Evolutionary conservation across 345 rosid species (phyloP).

Genomic region (Eucalyptus tenuipes): DNA sequence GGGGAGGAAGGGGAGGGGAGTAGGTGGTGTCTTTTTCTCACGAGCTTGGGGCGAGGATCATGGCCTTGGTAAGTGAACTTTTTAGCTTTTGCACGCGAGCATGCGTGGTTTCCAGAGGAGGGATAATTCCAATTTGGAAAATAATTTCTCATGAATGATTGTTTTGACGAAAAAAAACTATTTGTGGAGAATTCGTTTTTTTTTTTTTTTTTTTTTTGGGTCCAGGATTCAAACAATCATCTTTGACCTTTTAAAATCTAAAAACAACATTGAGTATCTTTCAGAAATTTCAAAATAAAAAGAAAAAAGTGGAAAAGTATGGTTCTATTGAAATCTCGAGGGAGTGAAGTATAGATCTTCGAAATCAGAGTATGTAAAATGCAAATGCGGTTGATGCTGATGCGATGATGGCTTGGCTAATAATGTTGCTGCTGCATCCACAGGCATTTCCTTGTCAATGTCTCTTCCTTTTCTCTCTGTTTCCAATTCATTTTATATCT

Average conservation of each 20-base stretch:
- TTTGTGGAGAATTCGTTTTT: neutral
- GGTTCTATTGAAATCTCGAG: neutral
- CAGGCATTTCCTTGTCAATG: neutral
- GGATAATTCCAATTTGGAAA: neutral
- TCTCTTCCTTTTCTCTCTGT: neutral
- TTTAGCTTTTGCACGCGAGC: neutral
- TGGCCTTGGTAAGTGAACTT: neutral
- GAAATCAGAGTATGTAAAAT: neutral
- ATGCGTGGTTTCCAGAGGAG: neutral
- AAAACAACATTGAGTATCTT: neutral
- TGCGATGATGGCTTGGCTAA: neutral
- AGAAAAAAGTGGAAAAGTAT: neutral
- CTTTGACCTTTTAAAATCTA: neutral
- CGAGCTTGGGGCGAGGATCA: neutral
- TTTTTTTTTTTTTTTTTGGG: neutral
- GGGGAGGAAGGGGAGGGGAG: neutral
- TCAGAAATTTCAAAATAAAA: neutral
- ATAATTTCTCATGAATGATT: neutral
- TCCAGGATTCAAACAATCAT: neutral
- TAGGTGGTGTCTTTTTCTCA: neutral
- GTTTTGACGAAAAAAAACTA: neutral
- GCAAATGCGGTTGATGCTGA: neutral
- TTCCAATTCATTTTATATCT: neutral
- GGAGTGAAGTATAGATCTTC: neutral
- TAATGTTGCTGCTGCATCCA: neutral